Conservation (phyloP, 1,139 yeast species). For the Eremothecium gossypii region DNA sequence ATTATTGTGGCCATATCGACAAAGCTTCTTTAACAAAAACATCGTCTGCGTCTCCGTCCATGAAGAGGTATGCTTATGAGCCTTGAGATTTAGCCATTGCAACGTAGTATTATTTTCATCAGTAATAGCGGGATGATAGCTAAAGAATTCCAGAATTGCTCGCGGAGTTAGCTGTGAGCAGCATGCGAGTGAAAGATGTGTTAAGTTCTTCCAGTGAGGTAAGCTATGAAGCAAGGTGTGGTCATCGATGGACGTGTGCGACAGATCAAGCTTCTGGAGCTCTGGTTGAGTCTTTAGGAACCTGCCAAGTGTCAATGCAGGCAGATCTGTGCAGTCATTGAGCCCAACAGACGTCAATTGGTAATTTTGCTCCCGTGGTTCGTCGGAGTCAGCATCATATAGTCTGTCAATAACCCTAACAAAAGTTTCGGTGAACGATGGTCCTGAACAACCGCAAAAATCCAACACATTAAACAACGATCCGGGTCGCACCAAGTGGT, state of each 20-base stretch:
- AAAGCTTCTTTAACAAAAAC: conserved; percentile 42
- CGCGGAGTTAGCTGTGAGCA: conserved; percentile 71
- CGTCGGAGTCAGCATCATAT: conserved; percentile 12
- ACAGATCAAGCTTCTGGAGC: conserved; percentile 63
- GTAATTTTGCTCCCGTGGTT: conserved; percentile 25
- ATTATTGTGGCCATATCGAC: conserved; percentile 32
- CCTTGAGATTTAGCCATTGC: conserved; percentile 70
- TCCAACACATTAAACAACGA: conserved; percentile 62
- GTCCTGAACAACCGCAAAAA: conserved; percentile 81
- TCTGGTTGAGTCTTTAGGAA: conserved; percentile 50
- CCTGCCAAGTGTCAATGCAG: conserved; percentile 45
- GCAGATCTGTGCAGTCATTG: conserved; percentile 80
- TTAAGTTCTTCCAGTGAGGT: conserved; percentile 47
- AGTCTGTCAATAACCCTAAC: conserved; percentile 20
- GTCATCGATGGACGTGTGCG: conserved; percentile 70
- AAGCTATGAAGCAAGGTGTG: conserved; percentile 38
- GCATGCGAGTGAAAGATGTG: conserved; percentile 71
- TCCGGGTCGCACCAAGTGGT: conserved; percentile 50
- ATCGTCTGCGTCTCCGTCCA: conserved; percentile 51
- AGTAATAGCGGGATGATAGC: conserved; percentile 62
- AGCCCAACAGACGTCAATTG: conserved; percentile 51
- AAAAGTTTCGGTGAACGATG: conserved; percentile 56
- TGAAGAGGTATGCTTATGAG: conserved; percentile 60
- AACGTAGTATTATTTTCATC: conserved; percentile 37
- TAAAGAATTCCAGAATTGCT: conserved; percentile 61